Evolutionary conservation across 2,329 filamentous ascomycete genomes (phyloP).

Genomic region (Epichloe baconii): DNA sequence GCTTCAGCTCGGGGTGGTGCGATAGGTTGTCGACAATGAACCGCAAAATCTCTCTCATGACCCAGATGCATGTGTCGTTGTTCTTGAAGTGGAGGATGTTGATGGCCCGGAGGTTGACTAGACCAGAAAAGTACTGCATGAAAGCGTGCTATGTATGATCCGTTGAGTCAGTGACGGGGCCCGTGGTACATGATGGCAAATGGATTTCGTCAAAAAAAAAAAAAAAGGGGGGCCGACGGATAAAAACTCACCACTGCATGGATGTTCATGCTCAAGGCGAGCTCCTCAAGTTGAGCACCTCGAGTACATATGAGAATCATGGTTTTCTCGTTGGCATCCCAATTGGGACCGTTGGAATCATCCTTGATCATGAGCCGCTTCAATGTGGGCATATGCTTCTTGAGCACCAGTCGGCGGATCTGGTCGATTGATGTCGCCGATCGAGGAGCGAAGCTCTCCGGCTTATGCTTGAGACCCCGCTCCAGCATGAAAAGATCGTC

Average conservation of each 20-base stretch:
- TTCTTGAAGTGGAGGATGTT: conserved; percentile 41
- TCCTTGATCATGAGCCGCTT: conserved; percentile 49
- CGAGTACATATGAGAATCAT: conserved; percentile 38
- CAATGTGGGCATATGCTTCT: conserved; percentile 42
- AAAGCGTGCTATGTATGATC: conserved; percentile 41
- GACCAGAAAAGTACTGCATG: conserved; percentile 37
- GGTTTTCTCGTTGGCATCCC: conserved; percentile 45
- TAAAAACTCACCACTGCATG: conserved; percentile 34
- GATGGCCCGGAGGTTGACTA: conserved; percentile 38
- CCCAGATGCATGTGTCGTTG: conserved; percentile 42
- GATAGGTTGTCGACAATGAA: conserved; percentile 46
- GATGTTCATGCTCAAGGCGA: conserved; percentile 42
- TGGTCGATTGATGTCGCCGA: conserved; percentile 40
- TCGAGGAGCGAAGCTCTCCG: conserved; percentile 38
- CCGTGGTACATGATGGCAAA: too few species aligned
- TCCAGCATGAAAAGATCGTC: conserved; percentile 49
- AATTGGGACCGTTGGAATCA: conserved; percentile 31
- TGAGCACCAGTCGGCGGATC: conserved; percentile 43
- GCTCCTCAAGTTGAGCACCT: conserved; percentile 38
- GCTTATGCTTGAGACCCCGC: conserved; percentile 34
- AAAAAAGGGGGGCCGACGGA: too few species aligned
- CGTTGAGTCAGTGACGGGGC: neutral
- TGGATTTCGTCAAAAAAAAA: too few species aligned
- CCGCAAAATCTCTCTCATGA: conserved; percentile 42
- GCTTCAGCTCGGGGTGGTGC: conserved; percentile 39